These are phyloP conservation scores for Salmacisia buchloeana DNA, from an alignment of 1,284 basidiomycete genomes.

Conservation along the genomic window DNA sequence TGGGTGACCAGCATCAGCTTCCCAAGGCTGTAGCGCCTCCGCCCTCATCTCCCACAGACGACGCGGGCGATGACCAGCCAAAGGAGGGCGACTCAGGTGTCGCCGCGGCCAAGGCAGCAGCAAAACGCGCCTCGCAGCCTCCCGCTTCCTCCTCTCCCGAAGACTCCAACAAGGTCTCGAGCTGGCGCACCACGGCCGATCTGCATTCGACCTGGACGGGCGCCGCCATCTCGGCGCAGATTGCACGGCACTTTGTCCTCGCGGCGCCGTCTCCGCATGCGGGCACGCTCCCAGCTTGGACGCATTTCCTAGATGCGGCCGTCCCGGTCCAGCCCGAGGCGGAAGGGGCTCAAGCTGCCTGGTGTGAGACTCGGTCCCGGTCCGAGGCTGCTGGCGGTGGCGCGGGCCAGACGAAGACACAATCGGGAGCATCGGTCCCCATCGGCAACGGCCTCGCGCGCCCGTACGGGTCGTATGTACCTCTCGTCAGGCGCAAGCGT, in stretches of 20 bases:
- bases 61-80: constrained; percentile 10
- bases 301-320: constrained; percentile 12
- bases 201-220: constrained; percentile 37
- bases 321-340: neutral
- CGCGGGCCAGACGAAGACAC: neutral
- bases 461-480: constrained; percentile 15
- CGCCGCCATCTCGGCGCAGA: constrained; percentile 28
- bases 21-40: neutral
- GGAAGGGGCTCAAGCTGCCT: neutral
- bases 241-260: constrained; percentile 38
- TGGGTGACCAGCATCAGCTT: constrained; percentile 5
- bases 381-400: too few species aligned
- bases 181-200: constrained; percentile 9
- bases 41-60: neutral
- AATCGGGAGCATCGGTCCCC: constrained; percentile 11
- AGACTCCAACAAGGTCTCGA: neutral
- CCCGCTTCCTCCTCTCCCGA: neutral
- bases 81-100: constrained; percentile 12
- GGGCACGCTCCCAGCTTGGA: constrained; percentile 8
- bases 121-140: neutral
- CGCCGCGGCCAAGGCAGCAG: neutral
- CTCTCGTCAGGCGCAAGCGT: constrained; percentile 17
- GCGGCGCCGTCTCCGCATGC: constrained; percentile 12
- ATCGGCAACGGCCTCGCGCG: constrained; percentile 25
- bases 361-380: neutral